Evolutionary conservation across 306 rosid genomes (phyloP).

Genomic region (Vachellia collinsii): DNA sequence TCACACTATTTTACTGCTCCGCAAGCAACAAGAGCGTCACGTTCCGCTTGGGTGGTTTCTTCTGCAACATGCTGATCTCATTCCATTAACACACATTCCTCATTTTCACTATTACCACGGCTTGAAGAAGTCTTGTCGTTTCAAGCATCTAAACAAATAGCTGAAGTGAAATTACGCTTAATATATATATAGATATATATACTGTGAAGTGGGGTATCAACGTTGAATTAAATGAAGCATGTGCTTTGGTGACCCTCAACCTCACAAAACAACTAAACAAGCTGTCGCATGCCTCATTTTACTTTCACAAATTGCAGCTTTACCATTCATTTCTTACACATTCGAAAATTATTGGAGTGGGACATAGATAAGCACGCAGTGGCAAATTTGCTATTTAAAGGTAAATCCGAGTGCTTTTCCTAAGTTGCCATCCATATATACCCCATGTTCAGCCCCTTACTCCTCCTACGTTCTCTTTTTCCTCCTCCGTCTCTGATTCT

Average conservation of each 20-base stretch:
- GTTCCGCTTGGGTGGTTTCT: background rate
- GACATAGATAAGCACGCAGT: slow-evolving; percentile 2
- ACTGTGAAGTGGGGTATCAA: background rate
- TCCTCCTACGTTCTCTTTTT: background rate
- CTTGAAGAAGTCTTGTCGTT: background rate
- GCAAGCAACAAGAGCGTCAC: no score
- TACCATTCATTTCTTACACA: background rate
- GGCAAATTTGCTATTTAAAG: slow-evolving; percentile 47
- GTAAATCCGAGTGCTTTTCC: slow-evolving; percentile 34
- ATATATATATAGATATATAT: background rate
- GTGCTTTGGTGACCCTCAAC: background rate
- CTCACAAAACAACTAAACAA: background rate
- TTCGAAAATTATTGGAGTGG: background rate
- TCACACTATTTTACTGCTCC: background rate
- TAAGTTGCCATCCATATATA: slow-evolving; percentile 55
- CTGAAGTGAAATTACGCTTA: no score
- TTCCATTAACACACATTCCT: background rate
- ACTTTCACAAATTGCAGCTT: background rate
- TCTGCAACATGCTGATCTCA: background rate
- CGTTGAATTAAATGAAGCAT: background rate
- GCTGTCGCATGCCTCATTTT: background rate
- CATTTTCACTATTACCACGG: background rate
- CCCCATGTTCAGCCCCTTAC: background rate
- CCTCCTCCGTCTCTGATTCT: background rate
- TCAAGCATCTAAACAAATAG: background rate